Conservation (phyloP, 2,329 filamentous ascomycete genomes). For the Ophiostoma australiae region DNA sequence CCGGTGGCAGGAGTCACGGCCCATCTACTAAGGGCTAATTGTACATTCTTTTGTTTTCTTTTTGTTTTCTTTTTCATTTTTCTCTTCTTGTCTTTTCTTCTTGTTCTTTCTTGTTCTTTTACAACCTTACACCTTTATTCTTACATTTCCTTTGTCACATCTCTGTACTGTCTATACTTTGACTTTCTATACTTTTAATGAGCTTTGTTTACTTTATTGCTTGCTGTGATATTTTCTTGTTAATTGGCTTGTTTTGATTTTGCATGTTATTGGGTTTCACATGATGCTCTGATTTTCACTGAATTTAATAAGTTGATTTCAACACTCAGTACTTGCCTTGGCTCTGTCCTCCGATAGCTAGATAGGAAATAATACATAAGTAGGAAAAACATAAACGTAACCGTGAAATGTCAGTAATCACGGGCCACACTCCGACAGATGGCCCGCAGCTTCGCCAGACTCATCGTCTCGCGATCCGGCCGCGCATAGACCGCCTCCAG, state of each 20-base stretch:
- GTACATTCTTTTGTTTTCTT: not conserved
- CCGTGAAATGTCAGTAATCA: not conserved
- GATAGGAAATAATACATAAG: not conserved
- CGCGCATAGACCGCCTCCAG: not conserved
- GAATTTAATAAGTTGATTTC: too few relatives aligned
- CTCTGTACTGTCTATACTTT: not conserved
- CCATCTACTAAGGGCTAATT: constrained; percentile 25
- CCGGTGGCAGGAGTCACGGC: constrained; percentile 40
- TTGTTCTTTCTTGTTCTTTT: not conserved
- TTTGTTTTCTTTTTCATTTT: not conserved
- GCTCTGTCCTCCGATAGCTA: constrained; percentile 6
- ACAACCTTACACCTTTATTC: not conserved
- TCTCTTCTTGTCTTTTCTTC: not conserved
- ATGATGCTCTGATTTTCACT: not conserved
- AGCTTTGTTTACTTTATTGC: not conserved
- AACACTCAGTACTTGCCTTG: not conserved
- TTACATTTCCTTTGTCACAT: not conserved
- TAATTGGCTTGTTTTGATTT: not conserved
- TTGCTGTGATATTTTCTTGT: not conserved
- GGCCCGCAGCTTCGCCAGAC: not conserved
- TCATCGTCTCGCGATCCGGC: not conserved
- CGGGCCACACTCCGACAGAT: not conserved
- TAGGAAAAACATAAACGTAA: not conserved
- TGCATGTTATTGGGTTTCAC: not conserved
- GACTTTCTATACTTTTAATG: not conserved